These are phyloP conservation scores for Euclidium syriacum DNA, from an alignment of 345 rosid genomes.

Conservation along the genomic window DNA sequence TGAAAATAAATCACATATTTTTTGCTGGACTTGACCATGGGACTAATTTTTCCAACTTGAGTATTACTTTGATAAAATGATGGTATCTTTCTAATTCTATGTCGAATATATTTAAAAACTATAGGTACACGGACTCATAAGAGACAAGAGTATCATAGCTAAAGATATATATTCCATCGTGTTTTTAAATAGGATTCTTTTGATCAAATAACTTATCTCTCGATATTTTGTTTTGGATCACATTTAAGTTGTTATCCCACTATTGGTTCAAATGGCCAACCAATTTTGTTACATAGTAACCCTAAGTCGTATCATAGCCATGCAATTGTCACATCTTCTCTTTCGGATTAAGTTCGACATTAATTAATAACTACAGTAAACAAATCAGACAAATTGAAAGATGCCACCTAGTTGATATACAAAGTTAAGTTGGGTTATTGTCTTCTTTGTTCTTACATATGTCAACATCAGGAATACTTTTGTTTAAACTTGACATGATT, in stretches of 20 bases:
- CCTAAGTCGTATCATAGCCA: conserved; percentile 16
- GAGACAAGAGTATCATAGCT: conserved; percentile 29
- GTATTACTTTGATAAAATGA: conserved; percentile 1
- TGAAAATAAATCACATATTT: neutral
- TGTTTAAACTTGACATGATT: conserved; percentile 18
- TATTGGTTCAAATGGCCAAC: conserved; percentile 1
- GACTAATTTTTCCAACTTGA: neutral
- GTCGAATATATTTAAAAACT: neutral
- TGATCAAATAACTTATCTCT: neutral
- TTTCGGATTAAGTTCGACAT: neutral
- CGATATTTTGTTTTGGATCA: neutral
- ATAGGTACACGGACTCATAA: conserved; percentile 29
- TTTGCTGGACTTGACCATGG: neutral
- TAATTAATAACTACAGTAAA: neutral
- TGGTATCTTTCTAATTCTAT: neutral
- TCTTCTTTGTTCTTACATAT: conserved; percentile 5
- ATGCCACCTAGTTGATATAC: conserved; percentile 10
- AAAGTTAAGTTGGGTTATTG: conserved; percentile 1
- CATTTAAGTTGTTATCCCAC: conserved; percentile 3
- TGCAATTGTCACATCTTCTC: conserved; percentile 5
- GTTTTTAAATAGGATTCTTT: conserved; percentile 21
- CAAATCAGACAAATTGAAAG: neutral
- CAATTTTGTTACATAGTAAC: conserved; percentile 19
- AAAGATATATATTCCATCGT: conserved; percentile 13
- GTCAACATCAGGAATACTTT: conserved; percentile 24